Conservation (phyloP, 257 asterid genomes). For the Voacanga thouarsii region DNA sequence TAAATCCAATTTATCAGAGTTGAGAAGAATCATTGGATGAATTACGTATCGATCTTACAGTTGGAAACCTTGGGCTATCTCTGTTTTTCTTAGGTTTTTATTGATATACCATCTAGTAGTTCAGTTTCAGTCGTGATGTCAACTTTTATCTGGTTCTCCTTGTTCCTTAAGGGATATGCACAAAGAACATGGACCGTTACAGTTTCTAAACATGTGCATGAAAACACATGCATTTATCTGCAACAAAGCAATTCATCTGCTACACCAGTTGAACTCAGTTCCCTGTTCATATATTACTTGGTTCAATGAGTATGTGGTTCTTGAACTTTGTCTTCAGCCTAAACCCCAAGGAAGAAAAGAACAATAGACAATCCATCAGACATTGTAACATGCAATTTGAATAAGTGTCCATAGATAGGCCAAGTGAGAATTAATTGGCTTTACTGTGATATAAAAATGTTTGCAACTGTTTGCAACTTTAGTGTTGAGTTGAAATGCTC, state of each 20-base stretch:
- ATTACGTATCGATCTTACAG: neutral
- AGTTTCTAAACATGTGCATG: neutral
- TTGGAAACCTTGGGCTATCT: neutral
- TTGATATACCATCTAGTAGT: neutral
- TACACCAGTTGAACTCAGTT: neutral
- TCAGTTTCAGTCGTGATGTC: too few relatives aligned
- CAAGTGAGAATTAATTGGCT: neutral
- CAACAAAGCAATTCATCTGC: neutral
- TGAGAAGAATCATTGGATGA: neutral
- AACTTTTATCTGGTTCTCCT: neutral
- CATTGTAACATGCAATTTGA: neutral
- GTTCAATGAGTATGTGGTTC: too few relatives aligned
- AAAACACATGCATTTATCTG: neutral
- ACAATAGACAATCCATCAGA: neutral
- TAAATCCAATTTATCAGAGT: neutral
- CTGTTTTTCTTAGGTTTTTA: neutral
- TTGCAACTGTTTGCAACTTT: neutral
- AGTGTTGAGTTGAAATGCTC: neutral
- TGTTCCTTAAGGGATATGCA: neutral
- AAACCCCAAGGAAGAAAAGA: neutral
- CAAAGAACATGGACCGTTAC: neutral
- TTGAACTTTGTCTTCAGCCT: neutral
- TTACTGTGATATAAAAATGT: neutral
- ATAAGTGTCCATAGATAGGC: neutral
- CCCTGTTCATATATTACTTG: neutral